Evolutionary conservation across 2,329 filamentous ascomycete species (phyloP).

Genomic region (Pestalotiopsis sp.): DNA sequence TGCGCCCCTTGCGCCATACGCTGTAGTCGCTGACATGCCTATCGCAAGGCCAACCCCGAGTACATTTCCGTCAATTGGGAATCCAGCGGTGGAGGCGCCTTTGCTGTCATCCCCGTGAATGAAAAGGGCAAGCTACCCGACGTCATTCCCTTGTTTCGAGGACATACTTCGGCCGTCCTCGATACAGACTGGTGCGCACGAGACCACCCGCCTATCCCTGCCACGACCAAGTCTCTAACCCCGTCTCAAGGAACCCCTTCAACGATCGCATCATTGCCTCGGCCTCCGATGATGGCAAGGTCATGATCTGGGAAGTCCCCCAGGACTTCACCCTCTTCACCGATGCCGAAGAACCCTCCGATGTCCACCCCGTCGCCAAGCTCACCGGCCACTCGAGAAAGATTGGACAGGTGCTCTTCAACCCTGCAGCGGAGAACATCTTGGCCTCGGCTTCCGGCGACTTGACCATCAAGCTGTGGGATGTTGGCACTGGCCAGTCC

Average conservation of each 20-base stretch:
- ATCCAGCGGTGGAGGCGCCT: conserved; percentile 90
- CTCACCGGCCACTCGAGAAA: conserved; percentile 90
- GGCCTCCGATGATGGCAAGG: conserved; percentile 94
- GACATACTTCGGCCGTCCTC: conserved; percentile 92
- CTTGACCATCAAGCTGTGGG: conserved; percentile 94
- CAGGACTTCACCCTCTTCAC: conserved; percentile 82
- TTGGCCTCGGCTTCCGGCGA: conserved; percentile 95
- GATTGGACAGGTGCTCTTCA: conserved; percentile 97
- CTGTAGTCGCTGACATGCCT: conserved; percentile 19
- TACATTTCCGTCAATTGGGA: conserved; percentile 99
- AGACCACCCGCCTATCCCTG: conserved; percentile 18
- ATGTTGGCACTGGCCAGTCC: conserved; percentile 77
- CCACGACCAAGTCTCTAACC: conserved; percentile 29
- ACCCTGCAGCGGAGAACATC: conserved; percentile 92
- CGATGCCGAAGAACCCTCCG: conserved; percentile 80
- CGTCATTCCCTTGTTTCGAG: conserved; percentile 90
- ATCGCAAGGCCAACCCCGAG: conserved; percentile 81
- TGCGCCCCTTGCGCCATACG: conserved; percentile 9
- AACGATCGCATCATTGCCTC: conserved; percentile 93
- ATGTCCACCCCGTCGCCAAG: conserved; percentile 81
- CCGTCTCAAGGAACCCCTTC: conserved; percentile 79
- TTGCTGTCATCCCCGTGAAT: conserved; percentile 89
- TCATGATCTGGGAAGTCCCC: conserved; percentile 95
- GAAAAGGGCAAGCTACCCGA: conserved; percentile 92
- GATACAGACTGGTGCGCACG: conserved; percentile 88